Base-by-base conservation (phyloP, 495 filamentous ascomycete genomes). In the Penicillium longicatenatum region DNA sequence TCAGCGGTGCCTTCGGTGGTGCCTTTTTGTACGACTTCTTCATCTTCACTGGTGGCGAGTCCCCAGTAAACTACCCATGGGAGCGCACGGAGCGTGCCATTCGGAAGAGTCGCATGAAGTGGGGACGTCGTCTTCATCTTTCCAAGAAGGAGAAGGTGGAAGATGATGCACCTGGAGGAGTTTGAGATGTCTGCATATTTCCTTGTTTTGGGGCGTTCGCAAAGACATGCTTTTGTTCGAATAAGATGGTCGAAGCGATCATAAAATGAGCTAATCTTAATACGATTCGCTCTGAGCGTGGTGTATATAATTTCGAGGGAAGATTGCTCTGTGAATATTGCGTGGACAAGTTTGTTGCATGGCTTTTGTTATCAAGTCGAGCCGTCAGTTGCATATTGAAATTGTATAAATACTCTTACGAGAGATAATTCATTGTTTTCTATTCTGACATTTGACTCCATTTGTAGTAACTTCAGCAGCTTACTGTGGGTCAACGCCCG, bases 31-130 rank as follows among this genome's bases (percentile, higher is more conserved):
- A 85, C 53, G 82, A 84, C 55, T 72, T 79, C 41, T 72, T 82
- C 44, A 75, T 84, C 45, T 85, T 82, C 52, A 78, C 75, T 19
- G 81, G 81, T 30, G 69, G 78, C 1, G 80, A 82, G 66, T 79
- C 75, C 16, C 80, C 79, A 3, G 72, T 82, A 42, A 81, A 82
- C 55, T 80, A 81, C 58, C 76, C 78, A 24, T 44, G 72, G 67
- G 58, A 79, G 62, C 52, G 71, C 35, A 73, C 67, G 1, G 55
- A 73, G 59, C 63, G 74, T 20, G 68, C 71, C 2, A 53, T 74
- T 57, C 56, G 45, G 37, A 75, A 75, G 62, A 74, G 66, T 50
- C 39, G 62, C 9, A 63, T 64, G 65, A 73, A 69, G 63, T 75
- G 73, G 71, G 58, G 35, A 42, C 59, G 57, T 8, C 61, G 71